Base-by-base conservation (phyloP, 495 filamentous ascomycete species). In the Penicilliopsis zonata region DNA sequence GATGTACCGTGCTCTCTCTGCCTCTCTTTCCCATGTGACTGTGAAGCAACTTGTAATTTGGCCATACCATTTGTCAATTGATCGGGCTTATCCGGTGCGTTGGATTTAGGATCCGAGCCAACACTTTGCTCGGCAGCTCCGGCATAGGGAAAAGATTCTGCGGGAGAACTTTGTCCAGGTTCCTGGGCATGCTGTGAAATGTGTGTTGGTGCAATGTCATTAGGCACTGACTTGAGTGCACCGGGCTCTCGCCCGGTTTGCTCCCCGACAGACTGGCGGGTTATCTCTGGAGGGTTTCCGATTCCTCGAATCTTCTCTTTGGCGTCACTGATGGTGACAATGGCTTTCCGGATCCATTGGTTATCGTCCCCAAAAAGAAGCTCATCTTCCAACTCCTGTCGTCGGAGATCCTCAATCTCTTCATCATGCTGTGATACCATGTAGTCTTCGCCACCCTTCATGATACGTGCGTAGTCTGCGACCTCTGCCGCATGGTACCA, bases 401-500 rank as follows among this genome's bases (percentile, higher is more conserved):
- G 54, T 40, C 74, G 65, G 18, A 98, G 58, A 9, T 83, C 73
- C 26, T 72, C 63, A 12, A 93, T 78, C 44, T 96, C 90, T 5
- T 60, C 44, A 35, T 86, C 72, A 49, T 77, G 88, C 52, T 95
- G 79, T 31, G 71, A 61, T 12, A 55, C 45, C 80, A 98, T 86
- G 44, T 96, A 96, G 10, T 80, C 74, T 50, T 84, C 79, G 3
- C 80, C 86, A 9, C 88, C 90, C 55, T 84, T 93, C 82, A 98
- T 95, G 28, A 98, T 77, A 30, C 90, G 71, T 29, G 86, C 86
- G 60, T 94, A 96, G 50, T 98, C 90, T 47, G 86, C 72, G 13
- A 94, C 85, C 42, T 93, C 90, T 2, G 85, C 86, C 19, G 82
- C 84, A 59, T 88, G 82, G 44, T 92, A 81, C 90, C 90, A 96